Conservation (phyloP, 139 green algal genomes). For the Coccomyxa sp. region DNA sequence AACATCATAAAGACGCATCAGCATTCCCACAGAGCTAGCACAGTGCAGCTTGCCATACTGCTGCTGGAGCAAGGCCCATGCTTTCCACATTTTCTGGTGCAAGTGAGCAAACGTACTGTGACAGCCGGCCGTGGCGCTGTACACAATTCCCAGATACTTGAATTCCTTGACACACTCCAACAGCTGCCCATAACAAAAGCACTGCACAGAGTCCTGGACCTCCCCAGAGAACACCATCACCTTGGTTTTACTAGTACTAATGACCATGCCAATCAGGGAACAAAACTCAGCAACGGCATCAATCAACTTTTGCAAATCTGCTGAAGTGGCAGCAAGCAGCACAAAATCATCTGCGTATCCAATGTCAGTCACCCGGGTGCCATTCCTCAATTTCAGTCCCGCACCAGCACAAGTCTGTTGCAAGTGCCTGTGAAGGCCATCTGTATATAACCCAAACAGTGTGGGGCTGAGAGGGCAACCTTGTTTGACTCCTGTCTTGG, state of each 20-base stretch:
- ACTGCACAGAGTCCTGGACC: background rate
- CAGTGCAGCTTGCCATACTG: background rate
- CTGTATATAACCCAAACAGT: constrained; percentile 11
- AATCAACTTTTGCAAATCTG: background rate
- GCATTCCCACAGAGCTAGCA: background rate
- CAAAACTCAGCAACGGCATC: constrained; percentile 2
- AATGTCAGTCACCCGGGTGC: background rate
- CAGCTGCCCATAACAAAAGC: background rate
- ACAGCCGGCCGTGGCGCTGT: background rate
- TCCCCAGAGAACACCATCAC: background rate
- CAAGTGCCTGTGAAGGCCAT: background rate
- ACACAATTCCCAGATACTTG: background rate
- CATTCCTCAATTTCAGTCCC: background rate
- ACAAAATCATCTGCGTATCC: constrained; percentile 2
- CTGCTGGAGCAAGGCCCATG: background rate
- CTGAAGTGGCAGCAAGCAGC: background rate
- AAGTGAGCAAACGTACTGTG: background rate
- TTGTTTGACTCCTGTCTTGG: constrained; percentile 1
- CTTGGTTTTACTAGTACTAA: constrained; percentile 2
- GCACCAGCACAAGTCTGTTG: background rate
- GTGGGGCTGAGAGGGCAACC: constrained; percentile 16
- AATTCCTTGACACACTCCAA: background rate
- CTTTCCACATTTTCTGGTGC: background rate
- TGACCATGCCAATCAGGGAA: background rate
- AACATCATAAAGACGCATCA: background rate